Percentiles rank a stretch among this genome's conserved stretches.
Evolutionary conservation across 768 basidiomycete species (phyloP).

Genomic region (Tricholoma furcatifolium): DNA sequence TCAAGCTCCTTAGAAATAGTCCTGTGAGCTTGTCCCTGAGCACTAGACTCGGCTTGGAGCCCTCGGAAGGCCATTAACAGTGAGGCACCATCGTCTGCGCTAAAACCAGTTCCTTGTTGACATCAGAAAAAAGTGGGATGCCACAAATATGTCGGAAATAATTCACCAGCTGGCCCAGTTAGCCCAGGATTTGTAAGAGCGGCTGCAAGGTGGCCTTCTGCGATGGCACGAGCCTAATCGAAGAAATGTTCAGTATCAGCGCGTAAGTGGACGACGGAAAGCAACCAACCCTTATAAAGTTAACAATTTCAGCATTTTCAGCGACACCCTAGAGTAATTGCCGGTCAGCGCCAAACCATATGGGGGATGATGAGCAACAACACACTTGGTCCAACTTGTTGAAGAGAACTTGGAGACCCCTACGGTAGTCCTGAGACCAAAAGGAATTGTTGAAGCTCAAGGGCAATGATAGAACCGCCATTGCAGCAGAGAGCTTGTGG

Average conservation of each 20-base stretch:
- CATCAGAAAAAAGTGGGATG: background rate
- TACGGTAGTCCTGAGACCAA: conserved; percentile 90
- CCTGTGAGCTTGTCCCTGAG: conserved; percentile 75
- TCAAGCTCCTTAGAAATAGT: conserved; percentile 73
- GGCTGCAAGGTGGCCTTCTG: conserved; percentile 65
- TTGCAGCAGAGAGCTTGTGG: conserved; percentile 27
- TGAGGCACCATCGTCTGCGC: conserved; percentile 82
- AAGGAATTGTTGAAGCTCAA: conserved; percentile 89
- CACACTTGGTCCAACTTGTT: conserved; percentile 65
- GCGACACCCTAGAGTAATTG: conserved; percentile 56
- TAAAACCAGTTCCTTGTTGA: conserved; percentile 59
- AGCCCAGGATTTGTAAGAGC: conserved; percentile 51
- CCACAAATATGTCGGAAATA: background rate
- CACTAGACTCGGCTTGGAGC: conserved; percentile 67
- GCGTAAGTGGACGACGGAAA: conserved; percentile 3
- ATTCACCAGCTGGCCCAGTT: conserved; percentile 49
- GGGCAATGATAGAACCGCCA: conserved; percentile 91
- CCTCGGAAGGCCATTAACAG: conserved; percentile 78
- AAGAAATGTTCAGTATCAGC: background rate
- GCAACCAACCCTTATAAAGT: conserved; percentile 75
- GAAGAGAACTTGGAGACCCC: conserved; percentile 77
- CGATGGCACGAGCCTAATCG: conserved; percentile 67
- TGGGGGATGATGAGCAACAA: conserved; percentile 13
- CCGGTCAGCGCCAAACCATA: conserved; percentile 1
- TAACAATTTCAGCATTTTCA: conserved; percentile 82